Evolutionary conservation across 768 basidiomycete species (phyloP).

Genomic region (Tulasnella sp.): DNA sequence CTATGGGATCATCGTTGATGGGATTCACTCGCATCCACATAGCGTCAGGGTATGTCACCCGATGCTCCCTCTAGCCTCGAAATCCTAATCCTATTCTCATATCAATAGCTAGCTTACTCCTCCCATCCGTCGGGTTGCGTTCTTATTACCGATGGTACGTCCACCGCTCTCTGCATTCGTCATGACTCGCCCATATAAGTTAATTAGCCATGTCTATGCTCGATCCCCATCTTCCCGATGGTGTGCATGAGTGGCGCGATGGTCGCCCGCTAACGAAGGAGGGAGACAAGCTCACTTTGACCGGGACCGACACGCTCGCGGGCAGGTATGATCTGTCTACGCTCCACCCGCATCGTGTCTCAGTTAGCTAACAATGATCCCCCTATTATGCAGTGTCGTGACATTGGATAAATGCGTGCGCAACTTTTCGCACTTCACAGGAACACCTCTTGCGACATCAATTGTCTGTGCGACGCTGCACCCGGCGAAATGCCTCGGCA

Average conservation of each 20-base stretch:
- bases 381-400: conserved; percentile 42
- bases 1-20: conserved; percentile 84
- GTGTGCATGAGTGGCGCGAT: conserved; percentile 79
- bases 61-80: not conserved
- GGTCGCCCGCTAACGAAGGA: conserved; percentile 69
- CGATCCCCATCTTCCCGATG: conserved; percentile 73
- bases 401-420: conserved; percentile 75
- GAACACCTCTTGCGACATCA: conserved; percentile 69
- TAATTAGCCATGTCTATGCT: conserved; percentile 66
- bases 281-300: conserved; percentile 66
- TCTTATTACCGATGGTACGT: conserved; percentile 75
- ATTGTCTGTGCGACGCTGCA: conserved; percentile 78
- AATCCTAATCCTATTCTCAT: not conserved
- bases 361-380: no score
- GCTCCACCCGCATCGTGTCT: conserved; percentile 3
- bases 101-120: conserved; percentile 62
- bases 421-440: conserved; percentile 75
- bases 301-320: conserved; percentile 77
- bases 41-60: conserved; percentile 58
- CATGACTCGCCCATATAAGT: not conserved
- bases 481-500: conserved; percentile 73
- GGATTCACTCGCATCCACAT: conserved; percentile 82
- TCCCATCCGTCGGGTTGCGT: conserved; percentile 77
- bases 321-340: conserved; percentile 64
- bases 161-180: not conserved